Evolutionary conservation across 257 asterid species (phyloP).

Genomic region (Nicotiana noctiflora): DNA sequence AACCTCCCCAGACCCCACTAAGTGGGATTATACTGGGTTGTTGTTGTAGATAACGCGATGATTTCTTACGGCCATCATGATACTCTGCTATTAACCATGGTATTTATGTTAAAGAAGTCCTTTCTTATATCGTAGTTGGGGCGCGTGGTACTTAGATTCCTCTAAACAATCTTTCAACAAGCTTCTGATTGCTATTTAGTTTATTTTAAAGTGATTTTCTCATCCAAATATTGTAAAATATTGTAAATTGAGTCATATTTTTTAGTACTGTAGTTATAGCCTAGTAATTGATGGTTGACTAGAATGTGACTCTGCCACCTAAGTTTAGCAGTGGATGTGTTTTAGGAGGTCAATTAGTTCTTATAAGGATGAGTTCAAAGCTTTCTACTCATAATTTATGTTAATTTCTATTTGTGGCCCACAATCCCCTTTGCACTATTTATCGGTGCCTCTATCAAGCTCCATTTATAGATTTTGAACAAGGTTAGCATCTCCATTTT

Average conservation of each 20-base stretch:
- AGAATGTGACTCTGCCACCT: background rate
- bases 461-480: background rate
- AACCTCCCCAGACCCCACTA: no score
- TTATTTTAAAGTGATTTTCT: background rate
- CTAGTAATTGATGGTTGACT: background rate
- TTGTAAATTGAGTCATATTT: background rate
- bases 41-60: no score
- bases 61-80: no score
- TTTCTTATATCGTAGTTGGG: background rate
- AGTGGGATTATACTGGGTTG: no score
- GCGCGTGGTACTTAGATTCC: background rate
- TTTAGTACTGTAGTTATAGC: background rate
- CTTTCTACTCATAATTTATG: background rate
- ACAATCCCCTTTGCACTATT: background rate
- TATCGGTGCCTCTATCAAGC: background rate
- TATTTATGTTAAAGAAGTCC: background rate
- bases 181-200: background rate
- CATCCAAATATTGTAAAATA: background rate
- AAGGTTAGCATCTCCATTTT: background rate
- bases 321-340: background rate
- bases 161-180: background rate
- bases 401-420: background rate
- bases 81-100: no score
- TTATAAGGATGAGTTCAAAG: background rate
- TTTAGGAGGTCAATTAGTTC: background rate